Percentiles rank a stretch among this genome's conserved stretches.
phyloP scores from a whole-genome alignment of 2,329 filamentous ascomycete species.

The Colletotrichum coccodes region DNA sequence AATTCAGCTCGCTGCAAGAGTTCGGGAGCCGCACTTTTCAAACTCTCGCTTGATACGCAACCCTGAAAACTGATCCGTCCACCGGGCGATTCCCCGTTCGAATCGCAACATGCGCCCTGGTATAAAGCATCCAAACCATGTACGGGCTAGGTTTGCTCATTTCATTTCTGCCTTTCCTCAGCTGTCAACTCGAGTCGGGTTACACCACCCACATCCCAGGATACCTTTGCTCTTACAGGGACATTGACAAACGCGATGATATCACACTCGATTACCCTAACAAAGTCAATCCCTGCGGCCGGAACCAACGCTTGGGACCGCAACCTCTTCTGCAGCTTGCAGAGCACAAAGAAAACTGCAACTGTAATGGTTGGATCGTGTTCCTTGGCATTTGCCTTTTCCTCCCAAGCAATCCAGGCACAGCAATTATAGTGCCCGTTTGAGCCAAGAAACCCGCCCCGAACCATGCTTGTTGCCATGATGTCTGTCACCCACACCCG shows the following conservation, averaged over 20 bases:
- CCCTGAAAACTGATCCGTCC: neutral
- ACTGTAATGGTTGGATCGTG: neutral
- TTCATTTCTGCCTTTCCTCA: neutral
- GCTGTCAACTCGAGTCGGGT: neutral
- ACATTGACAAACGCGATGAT: constrained; percentile 7
- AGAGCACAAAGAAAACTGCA: neutral
- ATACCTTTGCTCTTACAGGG: neutral
- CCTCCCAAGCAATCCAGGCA: neutral
- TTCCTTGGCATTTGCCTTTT: neutral
- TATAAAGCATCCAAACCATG: neutral
- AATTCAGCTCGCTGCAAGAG: neutral
- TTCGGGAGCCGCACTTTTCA: neutral
- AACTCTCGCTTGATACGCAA: neutral
- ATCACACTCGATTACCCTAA: constrained; percentile 14
- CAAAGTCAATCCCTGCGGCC: constrained; percentile 16
- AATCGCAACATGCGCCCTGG: neutral
- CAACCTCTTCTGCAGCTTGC: neutral
- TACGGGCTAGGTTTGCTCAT: neutral
- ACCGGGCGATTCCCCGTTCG: constrained; percentile 1
- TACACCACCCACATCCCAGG: neutral
- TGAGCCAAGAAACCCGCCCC: constrained; percentile 18
- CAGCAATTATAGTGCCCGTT: neutral
- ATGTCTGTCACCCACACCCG: neutral
- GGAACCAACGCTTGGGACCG: neutral
- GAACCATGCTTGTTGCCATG: neutral